Conservation (phyloP, 768 basidiomycete genomes). For the Infundibulicybe gibba region DNA sequence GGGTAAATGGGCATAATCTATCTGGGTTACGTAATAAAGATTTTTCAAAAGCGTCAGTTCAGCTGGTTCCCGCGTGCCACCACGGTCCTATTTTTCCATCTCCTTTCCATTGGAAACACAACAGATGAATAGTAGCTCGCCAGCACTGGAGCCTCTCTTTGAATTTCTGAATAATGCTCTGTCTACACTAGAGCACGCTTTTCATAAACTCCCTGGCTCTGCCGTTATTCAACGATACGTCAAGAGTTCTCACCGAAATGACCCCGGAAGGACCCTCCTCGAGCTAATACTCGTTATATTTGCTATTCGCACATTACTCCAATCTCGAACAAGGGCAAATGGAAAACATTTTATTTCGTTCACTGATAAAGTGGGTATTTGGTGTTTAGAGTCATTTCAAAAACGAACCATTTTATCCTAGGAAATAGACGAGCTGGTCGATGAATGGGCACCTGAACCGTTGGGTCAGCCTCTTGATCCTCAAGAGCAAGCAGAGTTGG, state of each 20-base stretch:
- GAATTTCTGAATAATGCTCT: slow-evolving; percentile 61
- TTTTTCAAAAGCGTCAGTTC: too few species aligned
- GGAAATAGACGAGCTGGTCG: slow-evolving; percentile 97
- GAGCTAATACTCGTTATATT: slow-evolving; percentile 88
- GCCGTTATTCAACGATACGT: slow-evolving; percentile 87
- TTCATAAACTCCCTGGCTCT: slow-evolving; percentile 78
- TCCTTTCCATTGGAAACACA: neutral
- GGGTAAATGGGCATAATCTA: too few species aligned
- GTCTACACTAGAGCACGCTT: slow-evolving; percentile 56
- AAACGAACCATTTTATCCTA: slow-evolving; percentile 23
- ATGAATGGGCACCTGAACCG: slow-evolving; percentile 91
- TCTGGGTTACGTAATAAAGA: too few species aligned
- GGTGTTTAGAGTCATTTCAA: neutral
- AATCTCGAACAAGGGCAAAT: slow-evolving; percentile 80
- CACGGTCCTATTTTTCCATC: too few species aligned
- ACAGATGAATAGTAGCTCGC: slow-evolving; percentile 27
- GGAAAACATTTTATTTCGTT: slow-evolving; percentile 91
- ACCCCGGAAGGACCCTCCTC: slow-evolving; percentile 87
- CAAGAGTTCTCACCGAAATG: slow-evolving; percentile 92
- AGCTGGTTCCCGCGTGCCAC: too few species aligned
- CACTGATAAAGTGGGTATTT: slow-evolving; percentile 71
- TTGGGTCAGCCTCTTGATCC: slow-evolving; percentile 61
- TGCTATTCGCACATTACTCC: slow-evolving; percentile 85
- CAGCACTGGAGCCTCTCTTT: slow-evolving; percentile 49
- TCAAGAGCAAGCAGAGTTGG: slow-evolving; percentile 66